These are phyloP conservation scores for Penicillium bovifimosum DNA, from an alignment of 495 filamentous ascomycete genomes.

Conservation along the genomic window DNA sequence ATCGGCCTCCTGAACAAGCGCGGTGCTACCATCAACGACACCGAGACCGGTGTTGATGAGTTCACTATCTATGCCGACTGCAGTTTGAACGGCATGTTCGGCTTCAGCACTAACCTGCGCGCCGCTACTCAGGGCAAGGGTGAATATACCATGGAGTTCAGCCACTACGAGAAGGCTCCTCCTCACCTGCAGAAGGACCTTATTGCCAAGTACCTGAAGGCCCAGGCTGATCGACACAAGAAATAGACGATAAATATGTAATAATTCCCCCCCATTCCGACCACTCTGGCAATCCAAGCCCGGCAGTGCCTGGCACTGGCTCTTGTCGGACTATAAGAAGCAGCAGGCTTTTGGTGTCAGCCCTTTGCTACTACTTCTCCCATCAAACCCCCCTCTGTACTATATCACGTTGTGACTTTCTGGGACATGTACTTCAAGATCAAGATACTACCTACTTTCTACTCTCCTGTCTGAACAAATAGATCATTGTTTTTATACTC, in stretches of 20 bases:
- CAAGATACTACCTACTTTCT: constrained; percentile 21
- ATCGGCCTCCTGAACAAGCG: constrained; percentile 95
- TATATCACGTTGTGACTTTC: constrained; percentile 19
- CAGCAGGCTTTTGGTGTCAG: constrained; percentile 1
- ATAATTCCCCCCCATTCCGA: constrained; percentile 10
- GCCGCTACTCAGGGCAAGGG: constrained; percentile 98
- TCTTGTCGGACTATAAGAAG: constrained; percentile 3
- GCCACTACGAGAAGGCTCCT: constrained; percentile 83
- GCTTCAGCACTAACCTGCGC: constrained; percentile 82
- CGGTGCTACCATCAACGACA: constrained; percentile 90
- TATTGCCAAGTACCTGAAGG: constrained; percentile 81
- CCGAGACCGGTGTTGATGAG: constrained; percentile 90
- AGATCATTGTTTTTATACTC: constrained; percentile 8
- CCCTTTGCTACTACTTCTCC: constrained; percentile 1
- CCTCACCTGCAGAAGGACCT: constrained; percentile 92
- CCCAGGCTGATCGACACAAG: constrained; percentile 68
- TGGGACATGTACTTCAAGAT: constrained; percentile 27
- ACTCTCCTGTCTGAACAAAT: constrained; percentile 32
- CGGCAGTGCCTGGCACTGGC: constrained; percentile 11
- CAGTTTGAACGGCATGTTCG: constrained; percentile 94
- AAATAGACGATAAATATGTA: constrained; percentile 41
- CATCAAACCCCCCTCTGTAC: constrained; percentile 12
- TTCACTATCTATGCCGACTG: constrained; percentile 94
- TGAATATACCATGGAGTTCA: constrained; percentile 99
- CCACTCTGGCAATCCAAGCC: neutral